These are phyloP conservation scores for Inga leiocalycina DNA, from an alignment of 306 rosid genomes.

Conservation along the genomic window DNA sequence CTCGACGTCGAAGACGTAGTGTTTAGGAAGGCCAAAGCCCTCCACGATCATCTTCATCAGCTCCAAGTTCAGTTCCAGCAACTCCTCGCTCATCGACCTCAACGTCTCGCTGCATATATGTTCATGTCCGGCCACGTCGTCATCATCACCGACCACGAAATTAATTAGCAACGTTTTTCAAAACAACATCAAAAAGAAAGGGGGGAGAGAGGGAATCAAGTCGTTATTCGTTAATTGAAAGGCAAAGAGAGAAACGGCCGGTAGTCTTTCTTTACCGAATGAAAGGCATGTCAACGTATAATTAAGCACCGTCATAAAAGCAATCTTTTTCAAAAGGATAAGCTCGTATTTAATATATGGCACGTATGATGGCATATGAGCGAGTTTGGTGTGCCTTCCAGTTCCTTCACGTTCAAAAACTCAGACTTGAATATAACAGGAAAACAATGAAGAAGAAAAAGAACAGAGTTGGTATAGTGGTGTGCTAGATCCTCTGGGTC, in stretches of 20 bases:
- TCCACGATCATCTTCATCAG: constrained; percentile 47
- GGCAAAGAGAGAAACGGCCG: not conserved
- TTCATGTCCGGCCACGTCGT: not conserved
- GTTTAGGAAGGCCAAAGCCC: constrained; percentile 40
- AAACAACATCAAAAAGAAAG: not conserved
- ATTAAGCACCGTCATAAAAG: not conserved
- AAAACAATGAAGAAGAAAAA: not conserved
- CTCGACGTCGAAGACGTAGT: constrained; percentile 35
- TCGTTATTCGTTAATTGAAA: not conserved
- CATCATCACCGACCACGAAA: not conserved
- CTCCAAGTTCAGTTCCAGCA: constrained; percentile 30
- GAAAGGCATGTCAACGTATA: not conserved
- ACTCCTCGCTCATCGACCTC: constrained; percentile 35
- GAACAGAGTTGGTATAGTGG: too few species aligned
- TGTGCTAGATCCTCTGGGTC: too few species aligned
- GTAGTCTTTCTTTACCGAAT: not conserved
- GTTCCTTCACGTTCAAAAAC: not conserved
- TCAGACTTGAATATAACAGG: not conserved
- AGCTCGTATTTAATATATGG: not conserved
- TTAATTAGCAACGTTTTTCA: not conserved
- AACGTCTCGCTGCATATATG: constrained; percentile 40
- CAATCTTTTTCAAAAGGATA: not conserved
- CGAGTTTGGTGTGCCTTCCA: not conserved
- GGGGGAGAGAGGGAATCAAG: not conserved
- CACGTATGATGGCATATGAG: not conserved